Conservation (phyloP, 352 stramenopile genomes). For the Blastocystis sp. region DNA sequence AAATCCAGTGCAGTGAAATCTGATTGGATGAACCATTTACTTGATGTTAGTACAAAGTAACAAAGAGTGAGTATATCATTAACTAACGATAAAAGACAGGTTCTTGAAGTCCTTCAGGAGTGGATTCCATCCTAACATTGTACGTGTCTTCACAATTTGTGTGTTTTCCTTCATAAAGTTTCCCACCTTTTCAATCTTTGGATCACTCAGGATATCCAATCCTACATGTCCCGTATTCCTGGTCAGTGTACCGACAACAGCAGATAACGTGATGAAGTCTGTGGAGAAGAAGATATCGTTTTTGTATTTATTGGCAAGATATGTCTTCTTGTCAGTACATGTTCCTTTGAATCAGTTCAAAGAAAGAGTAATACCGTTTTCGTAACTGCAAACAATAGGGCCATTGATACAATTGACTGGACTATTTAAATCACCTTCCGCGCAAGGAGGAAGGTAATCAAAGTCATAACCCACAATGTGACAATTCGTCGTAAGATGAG, state of each 20-base stretch:
- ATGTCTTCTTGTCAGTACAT: background rate
- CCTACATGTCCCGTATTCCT: background rate
- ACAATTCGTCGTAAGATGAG: background rate
- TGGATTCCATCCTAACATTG: slow-evolving; percentile 37
- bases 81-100: slow-evolving; percentile 38
- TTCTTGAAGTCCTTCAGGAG: slow-evolving; percentile 31
- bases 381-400: slow-evolving; percentile 43
- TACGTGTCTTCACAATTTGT: background rate
- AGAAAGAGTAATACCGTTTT: background rate
- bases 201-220: background rate
- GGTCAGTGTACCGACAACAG: background rate
- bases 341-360: background rate
- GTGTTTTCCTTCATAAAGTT: slow-evolving; percentile 14
- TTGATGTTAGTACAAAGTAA: background rate
- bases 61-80: background rate
- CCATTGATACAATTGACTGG: slow-evolving; percentile 40
- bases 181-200: slow-evolving; percentile 9
- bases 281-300: slow-evolving; percentile 32
- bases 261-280: background rate
- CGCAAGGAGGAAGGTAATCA: slow-evolving; percentile 36
- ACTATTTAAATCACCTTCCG: background rate
- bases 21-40: slow-evolving; percentile 33
- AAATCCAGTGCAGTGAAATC: background rate
- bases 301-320: slow-evolving; percentile 7
- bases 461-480: background rate